Base-by-base conservation (phyloP, 208 protist species). In the Trypanosoma conorhini region DNA sequence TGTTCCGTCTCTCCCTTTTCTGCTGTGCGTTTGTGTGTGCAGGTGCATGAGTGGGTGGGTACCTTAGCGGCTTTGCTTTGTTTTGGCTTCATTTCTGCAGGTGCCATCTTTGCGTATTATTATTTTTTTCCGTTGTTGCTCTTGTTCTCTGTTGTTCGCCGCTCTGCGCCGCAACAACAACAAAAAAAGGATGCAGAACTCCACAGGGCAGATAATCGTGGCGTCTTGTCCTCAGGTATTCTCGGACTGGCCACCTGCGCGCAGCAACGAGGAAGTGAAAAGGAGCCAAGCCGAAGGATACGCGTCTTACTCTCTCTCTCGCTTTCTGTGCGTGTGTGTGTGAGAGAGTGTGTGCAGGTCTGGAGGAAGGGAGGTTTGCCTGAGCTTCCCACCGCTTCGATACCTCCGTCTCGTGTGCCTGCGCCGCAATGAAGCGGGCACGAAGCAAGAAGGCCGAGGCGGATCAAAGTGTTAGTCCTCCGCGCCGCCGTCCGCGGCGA, bases 11-110 rank as follows among this genome's bases (percentile, higher is more conserved):
- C 42, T 46, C 42, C 17, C 17, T 46, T 12, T 19, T 15, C 8
- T 46, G 1, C 42, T 46, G 42, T 46, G 15, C 15, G 15, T 46
- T 46, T 46, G 15, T 46, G 42, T 46, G 1, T 46, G 15, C 42
- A 13, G 5, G 42, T 46, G 42, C 42, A 19, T 19, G 42, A 19
- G 17, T 10, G 42, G 9, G 8, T 46, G 42, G 42, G 17, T 46
- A 12, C 9, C 3, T 58, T 3, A 48, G 0, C 46, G 24, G 21
- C 0, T 26, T 54, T 9, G 12, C n/a, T 54, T 62, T 60, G 33
- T 57, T 62, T 61, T 24, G 13, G 12, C 7, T 62, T 50, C 44
- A 46, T 72, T 26, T 71, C 60, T 61, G 55, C 35, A 33, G 24
- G 13, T 19, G 21, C 19, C 40, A 69, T 74, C 46, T 68, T 67